A percentile compares a stretch with the other conserved stretches of the same genome.
Conservation (phyloP, 768 basidiomycete genomes). For the Amanita subjunquillea region DNA sequence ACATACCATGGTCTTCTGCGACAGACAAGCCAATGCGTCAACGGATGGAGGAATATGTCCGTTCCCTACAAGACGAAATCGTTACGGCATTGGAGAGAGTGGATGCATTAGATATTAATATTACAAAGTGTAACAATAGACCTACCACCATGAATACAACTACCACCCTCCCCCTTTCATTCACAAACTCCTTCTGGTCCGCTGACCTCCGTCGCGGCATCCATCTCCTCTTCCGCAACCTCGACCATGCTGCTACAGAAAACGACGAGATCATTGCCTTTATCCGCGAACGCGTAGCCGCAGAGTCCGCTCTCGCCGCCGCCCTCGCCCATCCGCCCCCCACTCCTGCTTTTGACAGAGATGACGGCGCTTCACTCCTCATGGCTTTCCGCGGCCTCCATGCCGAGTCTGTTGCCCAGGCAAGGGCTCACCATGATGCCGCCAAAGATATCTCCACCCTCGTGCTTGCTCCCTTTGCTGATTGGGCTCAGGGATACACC, state of each 20-base stretch:
- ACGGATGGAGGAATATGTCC: conserved; percentile 69
- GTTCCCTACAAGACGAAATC: conserved; percentile 69
- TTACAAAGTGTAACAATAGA: too few species aligned
- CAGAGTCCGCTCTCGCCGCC: conserved; percentile 56
- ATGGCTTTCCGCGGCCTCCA: conserved; percentile 76
- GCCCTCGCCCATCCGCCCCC: conserved; percentile 42
- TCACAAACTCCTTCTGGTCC: conserved; percentile 92
- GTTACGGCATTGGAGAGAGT: conserved; percentile 58
- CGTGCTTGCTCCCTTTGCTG: conserved; percentile 72
- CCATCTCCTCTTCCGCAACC: conserved; percentile 63
- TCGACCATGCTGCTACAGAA: conserved; percentile 71
- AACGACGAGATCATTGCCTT: conserved; percentile 78
- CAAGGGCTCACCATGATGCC: conserved; percentile 60
- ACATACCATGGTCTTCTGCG: neutral
- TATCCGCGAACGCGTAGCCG: conserved; percentile 55
- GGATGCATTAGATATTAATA: too few species aligned
- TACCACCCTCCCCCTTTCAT: conserved; percentile 77
- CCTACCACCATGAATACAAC: too few species aligned
- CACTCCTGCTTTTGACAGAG: conserved; percentile 51
- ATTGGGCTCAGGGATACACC: conserved; percentile 71
- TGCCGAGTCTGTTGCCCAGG: conserved; percentile 59
- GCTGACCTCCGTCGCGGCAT: conserved; percentile 83
- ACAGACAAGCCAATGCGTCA: conserved; percentile 50
- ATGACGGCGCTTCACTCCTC: conserved; percentile 77
- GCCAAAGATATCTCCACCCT: conserved; percentile 66